Evolutionary conservation across 164 flowering plant genomes (phyloP), one percentile per base, ranked within the genome.

Genomic region (Chloranthus sessilifolius): DNA sequence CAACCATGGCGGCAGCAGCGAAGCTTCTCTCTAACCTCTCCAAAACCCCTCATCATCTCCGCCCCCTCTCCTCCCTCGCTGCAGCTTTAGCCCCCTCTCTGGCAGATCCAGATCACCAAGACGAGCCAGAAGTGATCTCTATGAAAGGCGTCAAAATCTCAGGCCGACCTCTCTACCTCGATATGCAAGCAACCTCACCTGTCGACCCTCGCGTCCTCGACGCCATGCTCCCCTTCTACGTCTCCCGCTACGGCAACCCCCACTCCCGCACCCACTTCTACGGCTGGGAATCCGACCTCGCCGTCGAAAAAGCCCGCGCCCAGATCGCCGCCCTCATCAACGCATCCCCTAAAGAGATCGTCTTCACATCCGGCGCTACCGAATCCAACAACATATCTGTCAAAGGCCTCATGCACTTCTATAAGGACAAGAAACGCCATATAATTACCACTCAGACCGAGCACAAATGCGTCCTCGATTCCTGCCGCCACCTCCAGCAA

Each of bases 291-390:
- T 88, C 97, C 1, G 99, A 92, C 19, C 25, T 20, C 9, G 99
- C 95, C 30, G 97, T 88, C 20, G 99, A 92, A 55, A 20, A 47
- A 8, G 84, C 97, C 15, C 85, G 95, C 6, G 50, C 74, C 12
- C 95, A 86, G 54, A 77, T 92, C 1, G 88, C 99, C 1, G 59
- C 68, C 20, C 71, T 88, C 15, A 65, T 88, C 58, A 74, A 77
- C 46, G 88, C 97, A 16, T 85, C 95, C 3, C 83, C 96, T 0
- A 88, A 88, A 47, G 99, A 92, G 47, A 84, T 92, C 7, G 61
- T 92, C 43, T 92, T 92, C 65, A 92, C 99, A 43, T 92, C 99
- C 44, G 99, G 99, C 34, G 99, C 95, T 31, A 92, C 99, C 5
- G 99, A 92, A 61, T 79, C 83, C 15, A 92, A 92, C 63, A 92